Base-by-base conservation (phyloP, 345 rosid species). In the Carallia pectinifolia region DNA sequence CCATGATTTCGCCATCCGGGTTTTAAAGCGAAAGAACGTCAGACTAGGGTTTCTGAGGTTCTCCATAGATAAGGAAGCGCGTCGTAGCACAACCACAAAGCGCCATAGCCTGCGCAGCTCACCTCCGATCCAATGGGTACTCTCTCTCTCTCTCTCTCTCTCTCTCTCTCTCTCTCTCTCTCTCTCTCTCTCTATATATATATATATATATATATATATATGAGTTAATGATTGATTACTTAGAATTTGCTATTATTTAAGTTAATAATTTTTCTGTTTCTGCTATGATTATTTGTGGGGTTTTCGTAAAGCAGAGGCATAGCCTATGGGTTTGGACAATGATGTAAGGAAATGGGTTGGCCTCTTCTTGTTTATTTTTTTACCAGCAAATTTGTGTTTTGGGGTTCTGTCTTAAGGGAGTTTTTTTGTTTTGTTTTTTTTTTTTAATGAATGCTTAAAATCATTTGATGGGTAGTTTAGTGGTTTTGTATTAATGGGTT, bases 81-180 rank as follows among this genome's bases (percentile, higher is more conserved):
- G 9, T 55, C 1, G 60, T 56, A 1, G 17, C 60, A 27, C n/a
- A 56, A 56, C 17, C 16, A n/a, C 23, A 23, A 23, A 23, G 23
- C 23, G 23, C 23, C 23, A 23, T 23, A 17, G 68, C 52, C 6
- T 31, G 44, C 39, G 52, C 67, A 39, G 52, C 53, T n/a, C 64
- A 6, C n/a, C 69, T 62, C 69, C 7, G 59, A 62, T 62, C 52
- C 53, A 27, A 74, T 68, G 77, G 77, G 77, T 74, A 68, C 2
- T 36, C 71, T 55, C 52, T 7, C 37, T 37, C 48, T 13, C 31
- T 7, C 30, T 9, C 65, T 27, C 55, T 34, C 34, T 39, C 48
- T 47, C 12, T 39, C 47, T 1, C 40, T 23, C 71, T 55, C 52
- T 7, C 37, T 37, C 48, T 13, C 31, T 7, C 30, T 9, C 65